These are phyloP conservation scores for Kalmusia sp. DNA, from an alignment of 2,329 filamentous ascomycete species.

Conservation along the genomic window DNA sequence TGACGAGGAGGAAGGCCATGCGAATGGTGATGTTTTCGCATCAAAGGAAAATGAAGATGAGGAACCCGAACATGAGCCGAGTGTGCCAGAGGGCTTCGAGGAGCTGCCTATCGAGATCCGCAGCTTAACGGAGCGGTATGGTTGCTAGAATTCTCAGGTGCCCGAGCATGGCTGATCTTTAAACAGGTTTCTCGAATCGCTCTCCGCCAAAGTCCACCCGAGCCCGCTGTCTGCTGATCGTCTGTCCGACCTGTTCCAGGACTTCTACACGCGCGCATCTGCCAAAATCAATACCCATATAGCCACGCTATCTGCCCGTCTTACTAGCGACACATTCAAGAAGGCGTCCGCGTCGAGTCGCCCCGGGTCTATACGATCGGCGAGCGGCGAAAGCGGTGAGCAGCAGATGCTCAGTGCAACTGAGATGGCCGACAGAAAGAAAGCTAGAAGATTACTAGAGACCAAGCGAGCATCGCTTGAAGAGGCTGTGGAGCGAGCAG, in stretches of 20 bases:
- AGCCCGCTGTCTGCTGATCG: constrained; percentile 83
- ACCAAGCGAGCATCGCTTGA: constrained; percentile 79
- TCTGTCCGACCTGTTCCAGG: constrained; percentile 87
- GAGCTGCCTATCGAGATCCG: constrained; percentile 94
- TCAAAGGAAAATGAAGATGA: constrained; percentile 46
- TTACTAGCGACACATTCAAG: constrained; percentile 69
- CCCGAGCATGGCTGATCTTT: not conserved
- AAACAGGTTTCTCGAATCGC: constrained; percentile 83
- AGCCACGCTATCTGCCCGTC: constrained; percentile 75
- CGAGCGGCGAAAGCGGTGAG: constrained; percentile 51
- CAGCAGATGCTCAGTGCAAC: constrained; percentile 92
- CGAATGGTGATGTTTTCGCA: constrained; percentile 51
- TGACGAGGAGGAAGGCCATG: constrained; percentile 37
- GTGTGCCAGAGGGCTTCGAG: constrained; percentile 73
- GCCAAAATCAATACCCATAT: constrained; percentile 88
- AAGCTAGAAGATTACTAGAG: constrained; percentile 78
- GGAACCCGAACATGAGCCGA: constrained; percentile 33
- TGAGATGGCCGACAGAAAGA: constrained; percentile 82
- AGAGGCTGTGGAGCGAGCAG: constrained; percentile 86
- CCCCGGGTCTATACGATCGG: constrained; percentile 46
- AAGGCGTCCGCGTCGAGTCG: constrained; percentile 52
- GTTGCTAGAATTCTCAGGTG: not conserved
- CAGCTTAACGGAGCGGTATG: constrained; percentile 83
- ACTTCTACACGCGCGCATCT: constrained; percentile 85
- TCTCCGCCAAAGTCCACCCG: constrained; percentile 85